These are phyloP conservation scores for Conidiobolus coronatus DNA, from an alignment of 371 early-diverging fungal genomes.

Conservation along the genomic window DNA sequence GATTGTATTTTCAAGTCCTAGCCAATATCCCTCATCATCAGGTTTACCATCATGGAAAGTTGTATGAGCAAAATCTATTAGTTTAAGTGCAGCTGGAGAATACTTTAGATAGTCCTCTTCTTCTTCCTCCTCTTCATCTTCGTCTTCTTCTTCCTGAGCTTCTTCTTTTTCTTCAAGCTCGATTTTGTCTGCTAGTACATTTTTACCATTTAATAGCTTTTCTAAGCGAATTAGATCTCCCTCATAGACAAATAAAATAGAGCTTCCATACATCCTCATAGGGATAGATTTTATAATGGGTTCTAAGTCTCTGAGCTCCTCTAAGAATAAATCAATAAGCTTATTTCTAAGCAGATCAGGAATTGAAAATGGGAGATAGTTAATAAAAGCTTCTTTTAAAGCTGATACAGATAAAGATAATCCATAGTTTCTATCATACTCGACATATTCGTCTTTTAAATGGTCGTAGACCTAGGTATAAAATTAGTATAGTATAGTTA, in stretches of 20 bases:
- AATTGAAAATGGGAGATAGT: neutral
- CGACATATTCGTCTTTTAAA: neutral
- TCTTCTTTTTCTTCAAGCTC: neutral
- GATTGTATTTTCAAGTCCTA: too few species aligned
- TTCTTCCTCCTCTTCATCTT: neutral
- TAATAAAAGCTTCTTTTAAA: neutral
- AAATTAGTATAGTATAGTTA: neutral
- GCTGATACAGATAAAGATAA: neutral
- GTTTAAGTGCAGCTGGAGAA: neutral
- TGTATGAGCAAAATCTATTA: slow-evolving; percentile 5
- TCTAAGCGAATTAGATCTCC: neutral
- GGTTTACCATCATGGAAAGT: neutral
- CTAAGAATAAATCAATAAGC: neutral
- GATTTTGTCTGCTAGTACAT: neutral
- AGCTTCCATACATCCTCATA: neutral
- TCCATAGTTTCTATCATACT: neutral
- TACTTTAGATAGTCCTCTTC: neutral
- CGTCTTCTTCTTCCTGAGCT: neutral
- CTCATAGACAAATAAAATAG: slow-evolving; percentile 3
- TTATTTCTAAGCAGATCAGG: neutral
- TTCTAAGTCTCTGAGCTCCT: neutral
- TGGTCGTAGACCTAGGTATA: slow-evolving; percentile 1
- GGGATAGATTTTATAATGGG: neutral
- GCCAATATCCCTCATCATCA: too few species aligned
- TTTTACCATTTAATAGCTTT: neutral